These are phyloP conservation scores for Agapanthus africanus DNA, from an alignment of 106 monocot species.

Conservation along the genomic window DNA sequence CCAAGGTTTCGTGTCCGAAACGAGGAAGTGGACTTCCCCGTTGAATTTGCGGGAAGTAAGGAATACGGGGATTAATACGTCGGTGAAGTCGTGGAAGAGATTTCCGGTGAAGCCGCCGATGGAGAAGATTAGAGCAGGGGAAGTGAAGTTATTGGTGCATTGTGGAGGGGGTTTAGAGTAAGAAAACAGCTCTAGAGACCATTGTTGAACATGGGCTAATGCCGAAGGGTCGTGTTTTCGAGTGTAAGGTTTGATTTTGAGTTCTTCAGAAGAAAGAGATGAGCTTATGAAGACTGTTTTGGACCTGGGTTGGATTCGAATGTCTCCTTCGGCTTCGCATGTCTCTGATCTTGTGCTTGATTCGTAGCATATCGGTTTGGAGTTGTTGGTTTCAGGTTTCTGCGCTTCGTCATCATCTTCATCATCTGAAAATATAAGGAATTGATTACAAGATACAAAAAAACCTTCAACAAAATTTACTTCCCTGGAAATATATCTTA, in stretches of 20 bases:
- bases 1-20: constrained; percentile 33
- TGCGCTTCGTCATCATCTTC: constrained; percentile 16
- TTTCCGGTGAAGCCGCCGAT: constrained; percentile 56
- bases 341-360: constrained; percentile 26
- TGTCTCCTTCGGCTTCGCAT: constrained; percentile 37
- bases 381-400: neutral
- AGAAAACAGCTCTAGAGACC: constrained; percentile 17
- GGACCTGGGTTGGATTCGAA: constrained; percentile 24
- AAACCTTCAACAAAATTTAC: too few relatives aligned
- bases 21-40: constrained; percentile 48
- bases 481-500: too few relatives aligned
- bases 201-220: constrained; percentile 22
- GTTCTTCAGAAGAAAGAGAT: constrained; percentile 4
- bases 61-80: constrained; percentile 53
- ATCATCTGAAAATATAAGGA: constrained; percentile 8
- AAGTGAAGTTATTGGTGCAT: constrained; percentile 27
- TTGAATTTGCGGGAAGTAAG: constrained; percentile 32
- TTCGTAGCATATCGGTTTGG: constrained; percentile 18
- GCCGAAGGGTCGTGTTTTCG: constrained; percentile 23
- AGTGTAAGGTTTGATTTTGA: constrained; percentile 40
- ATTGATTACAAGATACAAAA: neutral
- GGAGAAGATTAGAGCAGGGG: constrained; percentile 53
- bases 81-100: constrained; percentile 73
- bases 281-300: constrained; percentile 4
- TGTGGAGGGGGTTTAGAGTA: constrained; percentile 3